Base-by-base conservation (phyloP, 2,329 filamentous ascomycete genomes). In the Colletotrichum plurivorum region DNA sequence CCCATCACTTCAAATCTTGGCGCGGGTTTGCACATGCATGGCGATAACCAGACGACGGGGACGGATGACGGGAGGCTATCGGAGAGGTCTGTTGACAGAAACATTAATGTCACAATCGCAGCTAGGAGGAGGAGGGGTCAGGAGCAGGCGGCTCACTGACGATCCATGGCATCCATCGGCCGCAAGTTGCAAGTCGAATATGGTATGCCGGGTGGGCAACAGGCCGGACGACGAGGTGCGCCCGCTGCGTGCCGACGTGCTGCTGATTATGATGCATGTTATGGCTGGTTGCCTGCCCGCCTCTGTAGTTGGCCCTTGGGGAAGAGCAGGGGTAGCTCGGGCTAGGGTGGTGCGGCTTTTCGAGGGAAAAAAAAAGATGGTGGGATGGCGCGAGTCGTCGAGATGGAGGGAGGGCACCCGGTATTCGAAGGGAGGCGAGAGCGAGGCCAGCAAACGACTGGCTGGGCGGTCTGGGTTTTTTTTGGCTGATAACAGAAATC, bases 11-110 rank as follows among this genome's bases (percentile, higher is more conserved):
- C 31, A 36, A 36, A 9, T 18, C 12, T 31, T 31, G 31, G 48
- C 39, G 54, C 41, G 55, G 53, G 25, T 58, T 54, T 64, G 60
- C 65, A 39, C 60, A 60, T 46, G 55, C 31, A 36, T 18, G 49
- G 10, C 51, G 22, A 56, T 60, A 22, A 18, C 43, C 57, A 27
- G 46, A 63, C 51, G 51, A 62, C 59, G 25, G 46, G 59, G 59
- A n/a, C 22, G 51, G 25, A 43, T n/a, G 41, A 54, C 31, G 51
- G 63, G 45, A 22, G 3, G 16, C 39, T 69, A 66, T 66, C 62
- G 55, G 43, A 56, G 51, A 48, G 51, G 45, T 49, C 41, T 27
- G 58, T 20, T 69, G 62, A 69, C 66, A 69, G 66, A 60, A 69
- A 52, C 55, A 66, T 56, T 43, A 46, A 15, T 60, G 66, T 69